Percentiles rank a stretch among this genome's conserved stretches.
These are phyloP conservation scores for Pezicula carpinea DNA, from an alignment of 2,329 filamentous ascomycete genomes.

Conservation along the genomic window DNA sequence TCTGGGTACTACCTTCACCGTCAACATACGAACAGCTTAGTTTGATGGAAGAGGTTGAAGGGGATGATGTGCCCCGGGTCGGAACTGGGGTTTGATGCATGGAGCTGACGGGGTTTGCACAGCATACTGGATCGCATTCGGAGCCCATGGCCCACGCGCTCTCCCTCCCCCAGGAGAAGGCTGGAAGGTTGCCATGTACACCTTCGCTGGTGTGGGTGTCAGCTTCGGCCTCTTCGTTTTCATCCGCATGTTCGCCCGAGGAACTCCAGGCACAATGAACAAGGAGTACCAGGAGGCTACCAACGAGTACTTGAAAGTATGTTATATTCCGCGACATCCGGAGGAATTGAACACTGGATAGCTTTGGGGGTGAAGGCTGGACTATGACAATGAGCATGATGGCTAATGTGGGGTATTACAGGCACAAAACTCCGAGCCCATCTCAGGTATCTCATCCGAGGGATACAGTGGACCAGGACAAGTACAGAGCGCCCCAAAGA, in stretches of 20 bases:
- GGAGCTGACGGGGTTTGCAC: conserved; percentile 26
- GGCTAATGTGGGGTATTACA: conserved; percentile 33
- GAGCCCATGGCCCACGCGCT: conserved; percentile 89
- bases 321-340: conserved; percentile 26
- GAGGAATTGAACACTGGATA: background rate
- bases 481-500: conserved; percentile 52
- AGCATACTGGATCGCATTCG: conserved; percentile 99
- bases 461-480: conserved; percentile 74
- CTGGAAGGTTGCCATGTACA: conserved; percentile 72
- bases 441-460: conserved; percentile 77
- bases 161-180: conserved; percentile 77
- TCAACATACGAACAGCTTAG: background rate
- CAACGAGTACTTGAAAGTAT: conserved; percentile 91
- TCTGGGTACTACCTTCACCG: background rate
- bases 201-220: conserved; percentile 60
- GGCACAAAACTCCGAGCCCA: conserved; percentile 80
- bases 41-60: background rate
- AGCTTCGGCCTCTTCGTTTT: conserved; percentile 67
- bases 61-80: no score
- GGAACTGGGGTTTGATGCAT: background rate
- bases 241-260: conserved; percentile 68
- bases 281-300: conserved; percentile 94
- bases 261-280: conserved; percentile 80
- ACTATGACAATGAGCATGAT: background rate
- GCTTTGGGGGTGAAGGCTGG: background rate